A percentile compares a stretch with the other conserved stretches of the same genome.
These are phyloP conservation scores for Firmiana major DNA, from an alignment of 345 rosid genomes.

Conservation along the genomic window DNA sequence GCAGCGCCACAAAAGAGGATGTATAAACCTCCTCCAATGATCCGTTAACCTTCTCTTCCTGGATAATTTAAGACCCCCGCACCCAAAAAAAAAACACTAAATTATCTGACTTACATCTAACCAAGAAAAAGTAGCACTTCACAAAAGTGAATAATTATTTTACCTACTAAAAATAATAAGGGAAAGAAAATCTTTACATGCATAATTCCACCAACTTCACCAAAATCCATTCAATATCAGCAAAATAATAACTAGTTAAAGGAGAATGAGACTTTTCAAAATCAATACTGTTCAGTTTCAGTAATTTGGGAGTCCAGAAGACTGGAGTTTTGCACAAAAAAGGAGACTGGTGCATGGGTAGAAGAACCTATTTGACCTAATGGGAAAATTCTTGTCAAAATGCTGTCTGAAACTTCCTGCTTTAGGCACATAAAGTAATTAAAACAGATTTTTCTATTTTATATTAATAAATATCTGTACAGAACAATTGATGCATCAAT, in stretches of 20 bases:
- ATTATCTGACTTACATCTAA: not conserved
- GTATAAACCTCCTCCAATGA: constrained; percentile 76
- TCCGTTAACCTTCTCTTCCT: constrained; percentile 75
- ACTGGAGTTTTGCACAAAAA: not conserved
- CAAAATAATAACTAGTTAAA: not conserved
- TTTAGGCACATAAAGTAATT: not conserved
- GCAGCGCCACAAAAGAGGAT: constrained; percentile 74
- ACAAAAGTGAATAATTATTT: not conserved
- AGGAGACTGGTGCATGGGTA: not conserved
- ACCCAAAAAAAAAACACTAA: not conserved
- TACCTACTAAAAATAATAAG: too few relatives aligned
- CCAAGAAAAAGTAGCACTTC: not conserved
- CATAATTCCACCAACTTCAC: not conserved
- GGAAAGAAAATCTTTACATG: too few relatives aligned
- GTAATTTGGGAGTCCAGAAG: not conserved
- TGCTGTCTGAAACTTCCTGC: not conserved
- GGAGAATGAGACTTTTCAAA: not conserved
- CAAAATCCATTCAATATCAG: not conserved
- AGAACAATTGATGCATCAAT: not conserved
- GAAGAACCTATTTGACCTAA: not conserved
- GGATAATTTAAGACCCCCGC: not conserved
- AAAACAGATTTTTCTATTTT: too few relatives aligned
- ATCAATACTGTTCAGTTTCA: not conserved
- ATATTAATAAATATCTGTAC: too few relatives aligned
- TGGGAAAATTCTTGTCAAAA: not conserved